These are phyloP conservation scores for Exobasidium cylindrosporum DNA, from an alignment of 1,284 basidiomycete genomes.

Conservation along the genomic window DNA sequence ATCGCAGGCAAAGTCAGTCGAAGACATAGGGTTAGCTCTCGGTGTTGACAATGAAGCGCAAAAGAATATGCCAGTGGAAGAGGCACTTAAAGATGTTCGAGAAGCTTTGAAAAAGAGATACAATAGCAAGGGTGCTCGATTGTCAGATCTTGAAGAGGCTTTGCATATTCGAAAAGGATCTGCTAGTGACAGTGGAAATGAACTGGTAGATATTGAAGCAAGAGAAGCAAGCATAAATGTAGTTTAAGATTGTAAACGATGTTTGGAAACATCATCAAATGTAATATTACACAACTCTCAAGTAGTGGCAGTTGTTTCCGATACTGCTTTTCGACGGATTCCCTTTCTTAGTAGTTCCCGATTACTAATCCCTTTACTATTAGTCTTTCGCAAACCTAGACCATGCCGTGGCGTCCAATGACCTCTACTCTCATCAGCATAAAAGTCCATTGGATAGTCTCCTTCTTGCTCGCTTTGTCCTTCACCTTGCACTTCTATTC, in stretches of 20 bases:
- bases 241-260: no score
- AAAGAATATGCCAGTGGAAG: not conserved
- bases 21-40: slow-evolving; percentile 29
- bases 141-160: not conserved
- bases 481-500: slow-evolving; percentile 38
- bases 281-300: no score
- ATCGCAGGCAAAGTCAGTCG: slow-evolving; percentile 32
- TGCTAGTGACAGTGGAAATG: not conserved
- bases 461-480: slow-evolving; percentile 16
- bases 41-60: slow-evolving; percentile 23
- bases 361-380: slow-evolving; percentile 29
- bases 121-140: not conserved
- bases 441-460: slow-evolving; percentile 95
- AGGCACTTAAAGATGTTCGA: slow-evolving; percentile 4
- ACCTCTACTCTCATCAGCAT: slow-evolving; percentile 68
- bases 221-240: not conserved
- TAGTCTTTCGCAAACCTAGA: slow-evolving; percentile 38
- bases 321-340: not conserved
- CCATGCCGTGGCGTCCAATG: slow-evolving; percentile 57
- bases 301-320: no score
- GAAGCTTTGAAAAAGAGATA: slow-evolving; percentile 1
- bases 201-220: not conserved
- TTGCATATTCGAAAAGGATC: not conserved
- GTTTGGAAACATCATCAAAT: no score
- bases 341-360: slow-evolving; percentile 32